Evolutionary conservation across 202 grass and related monocot species (phyloP).

Genomic region (Setaria viridis): DNA sequence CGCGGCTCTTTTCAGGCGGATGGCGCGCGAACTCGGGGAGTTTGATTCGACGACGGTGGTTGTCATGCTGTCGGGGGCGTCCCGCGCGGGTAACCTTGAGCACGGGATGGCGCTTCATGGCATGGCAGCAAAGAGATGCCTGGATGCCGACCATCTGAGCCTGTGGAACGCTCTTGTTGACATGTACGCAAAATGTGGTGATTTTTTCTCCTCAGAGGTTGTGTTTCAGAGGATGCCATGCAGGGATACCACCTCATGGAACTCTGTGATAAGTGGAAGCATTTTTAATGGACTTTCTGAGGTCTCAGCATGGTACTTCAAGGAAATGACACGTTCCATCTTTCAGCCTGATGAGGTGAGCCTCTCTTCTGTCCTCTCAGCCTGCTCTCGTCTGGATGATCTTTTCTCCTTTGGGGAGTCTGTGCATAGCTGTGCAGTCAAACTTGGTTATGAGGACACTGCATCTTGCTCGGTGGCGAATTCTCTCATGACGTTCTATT

Average conservation of each 20-base stretch:
- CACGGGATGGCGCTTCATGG: conserved; percentile 61
- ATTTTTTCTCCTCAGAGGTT: conserved; percentile 53
- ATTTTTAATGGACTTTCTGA: conserved; percentile 48
- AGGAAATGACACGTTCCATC: conserved; percentile 54
- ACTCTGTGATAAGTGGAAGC: conserved; percentile 70
- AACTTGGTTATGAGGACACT: conserved; percentile 60
- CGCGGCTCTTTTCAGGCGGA: conserved; percentile 51
- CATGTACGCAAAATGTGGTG: conserved; percentile 78
- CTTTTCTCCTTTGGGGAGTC: conserved; percentile 60
- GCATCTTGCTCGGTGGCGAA: conserved; percentile 55
- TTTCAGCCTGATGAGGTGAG: conserved; percentile 62
- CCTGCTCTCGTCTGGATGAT: conserved; percentile 36
- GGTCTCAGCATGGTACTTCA: conserved; percentile 61
- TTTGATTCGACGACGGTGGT: conserved; percentile 65
- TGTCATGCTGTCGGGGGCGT: conserved; percentile 67
- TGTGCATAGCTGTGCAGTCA: conserved; percentile 59
- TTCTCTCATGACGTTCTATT: conserved; percentile 78
- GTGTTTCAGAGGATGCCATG: conserved; percentile 66
- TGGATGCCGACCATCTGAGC: conserved; percentile 29
- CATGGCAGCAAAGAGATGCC: conserved; percentile 41
- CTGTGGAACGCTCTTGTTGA: conserved; percentile 74
- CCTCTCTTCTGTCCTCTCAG: conserved; percentile 60
- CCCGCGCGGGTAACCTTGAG: conserved; percentile 35
- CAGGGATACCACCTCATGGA: conserved; percentile 73
- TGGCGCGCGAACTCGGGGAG: conserved; percentile 42